Evolutionary conservation across 2,329 filamentous ascomycete genomes (phyloP).

Genomic region (Dothidotthia symphoricarpi): DNA sequence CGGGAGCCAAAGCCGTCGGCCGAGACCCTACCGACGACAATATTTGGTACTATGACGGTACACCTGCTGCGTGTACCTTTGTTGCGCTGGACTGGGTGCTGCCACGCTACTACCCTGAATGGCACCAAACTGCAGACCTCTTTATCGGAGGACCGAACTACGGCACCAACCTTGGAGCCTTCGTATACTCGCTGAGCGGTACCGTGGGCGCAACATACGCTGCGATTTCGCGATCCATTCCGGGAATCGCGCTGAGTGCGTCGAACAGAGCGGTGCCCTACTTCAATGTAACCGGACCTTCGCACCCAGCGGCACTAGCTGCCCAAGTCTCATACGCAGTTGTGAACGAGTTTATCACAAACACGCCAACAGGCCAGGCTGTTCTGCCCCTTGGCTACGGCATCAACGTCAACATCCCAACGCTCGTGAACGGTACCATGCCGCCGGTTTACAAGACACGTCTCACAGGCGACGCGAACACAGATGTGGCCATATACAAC

Average conservation of each 20-base stretch:
- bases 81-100: constrained; percentile 59
- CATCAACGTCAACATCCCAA: constrained; percentile 53
- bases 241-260: constrained; percentile 52
- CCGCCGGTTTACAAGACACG: constrained; percentile 51
- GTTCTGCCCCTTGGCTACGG: constrained; percentile 53
- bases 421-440: constrained; percentile 43
- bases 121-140: constrained; percentile 54
- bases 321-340: constrained; percentile 48
- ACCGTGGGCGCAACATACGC: constrained; percentile 51
- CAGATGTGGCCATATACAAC: constrained; percentile 49
- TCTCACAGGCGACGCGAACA: constrained; percentile 51
- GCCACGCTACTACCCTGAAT: constrained; percentile 41
- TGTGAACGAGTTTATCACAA: constrained; percentile 47
- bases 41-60: constrained; percentile 63
- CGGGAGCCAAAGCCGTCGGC: constrained; percentile 51
- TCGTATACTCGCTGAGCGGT: constrained; percentile 40
- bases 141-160: constrained; percentile 58
- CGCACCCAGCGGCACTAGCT: constrained; percentile 47
- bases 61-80: constrained; percentile 56
- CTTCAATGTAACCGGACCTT: constrained; percentile 47
- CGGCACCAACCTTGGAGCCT: constrained; percentile 55
- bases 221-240: constrained; percentile 51
- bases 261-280: constrained; percentile 44
- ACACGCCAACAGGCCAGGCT: constrained; percentile 29
- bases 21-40: constrained; percentile 53